phyloP scores from a whole-genome alignment of 2,329 filamentous ascomycete species.

The Aspergillus melleus region DNA sequence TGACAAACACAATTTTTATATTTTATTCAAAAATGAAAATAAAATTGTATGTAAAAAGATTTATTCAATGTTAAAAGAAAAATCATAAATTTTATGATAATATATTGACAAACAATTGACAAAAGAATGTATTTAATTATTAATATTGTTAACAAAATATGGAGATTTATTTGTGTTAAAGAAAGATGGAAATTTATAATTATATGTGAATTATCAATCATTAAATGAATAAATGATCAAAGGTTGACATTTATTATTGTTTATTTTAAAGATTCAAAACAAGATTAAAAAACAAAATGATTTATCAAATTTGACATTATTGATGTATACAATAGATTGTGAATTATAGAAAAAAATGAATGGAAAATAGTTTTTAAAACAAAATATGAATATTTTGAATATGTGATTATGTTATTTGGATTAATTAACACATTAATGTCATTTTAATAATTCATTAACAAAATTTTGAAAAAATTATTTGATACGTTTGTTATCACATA shows the following conservation, averaged over 20 bases:
- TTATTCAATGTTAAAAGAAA: neutral
- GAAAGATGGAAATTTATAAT: neutral
- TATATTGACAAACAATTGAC: too few relatives aligned
- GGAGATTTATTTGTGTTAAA: slow-evolving; percentile 6
- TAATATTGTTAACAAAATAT: neutral
- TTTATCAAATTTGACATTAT: neutral
- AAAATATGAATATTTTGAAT: too few relatives aligned
- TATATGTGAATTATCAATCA: too few relatives aligned
- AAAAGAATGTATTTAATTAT: neutral
- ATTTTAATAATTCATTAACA: neutral
- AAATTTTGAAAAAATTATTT: neutral
- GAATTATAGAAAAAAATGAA: slow-evolving; percentile 2
- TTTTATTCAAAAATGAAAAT: neutral
- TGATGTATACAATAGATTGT: neutral
- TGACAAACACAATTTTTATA: neutral
- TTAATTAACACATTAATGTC: neutral
- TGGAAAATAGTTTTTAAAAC: too few relatives aligned
- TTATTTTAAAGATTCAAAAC: neutral
- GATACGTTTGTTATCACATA: neutral
- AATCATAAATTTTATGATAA: neutral
- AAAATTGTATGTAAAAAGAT: neutral
- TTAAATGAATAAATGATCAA: too few relatives aligned
- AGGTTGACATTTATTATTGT: too few relatives aligned
- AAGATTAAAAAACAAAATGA: too few relatives aligned
- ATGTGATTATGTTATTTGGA: neutral